Evolutionary conservation across 805 yeast genomes (phyloP), one percentile per base, ranked within the genome.

Genomic region (Metschnikowia continentalis): DNA sequence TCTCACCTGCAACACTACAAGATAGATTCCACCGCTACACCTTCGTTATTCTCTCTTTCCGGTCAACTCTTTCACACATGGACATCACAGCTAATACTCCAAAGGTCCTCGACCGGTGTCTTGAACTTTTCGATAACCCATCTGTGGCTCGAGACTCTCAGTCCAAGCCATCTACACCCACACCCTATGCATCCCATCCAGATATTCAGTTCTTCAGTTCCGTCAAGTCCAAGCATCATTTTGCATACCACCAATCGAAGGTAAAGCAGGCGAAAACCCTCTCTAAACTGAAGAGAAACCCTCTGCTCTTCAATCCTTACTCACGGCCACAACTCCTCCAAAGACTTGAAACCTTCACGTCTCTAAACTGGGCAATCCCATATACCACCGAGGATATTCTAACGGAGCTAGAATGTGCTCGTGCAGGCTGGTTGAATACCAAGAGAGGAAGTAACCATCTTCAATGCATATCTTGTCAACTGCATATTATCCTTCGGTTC

Each of bases 371-470:
- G 86, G 62, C 67, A 14, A 56, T 79, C 0, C 72, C 71, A 0
- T 40, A 32, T 19, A 32, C 47, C 11, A 35, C 30, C 15, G 49
- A 51, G 22, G 61, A 62, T 33, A 37, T 2, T 50, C 60, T 81
- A 26, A 76, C 68, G 5, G 83, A 82, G 47, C 64, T 82, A 33
- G 69, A 61, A 32, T 77, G 82, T 57, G 74, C 83, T 0, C 57
- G 76, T 20, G 68, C 75, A 48, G 86, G 86, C 1, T 82, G 86
- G 86, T 64, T 60, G 46, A 17, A 22, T 8, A n/a, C 19, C 41
- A 57, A 58, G 32, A 53, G 60, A 40, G 50, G 60, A 6, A 64
- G 62, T 49, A 73, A 72, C 54, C 68, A 63, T 41, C 57, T 74
- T 19, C 42, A 64, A 13, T 74, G 78, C 51, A 59, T 69, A 0